Conservation (phyloP, 306 rosid genomes). For the Dryas octopetala region DNA sequence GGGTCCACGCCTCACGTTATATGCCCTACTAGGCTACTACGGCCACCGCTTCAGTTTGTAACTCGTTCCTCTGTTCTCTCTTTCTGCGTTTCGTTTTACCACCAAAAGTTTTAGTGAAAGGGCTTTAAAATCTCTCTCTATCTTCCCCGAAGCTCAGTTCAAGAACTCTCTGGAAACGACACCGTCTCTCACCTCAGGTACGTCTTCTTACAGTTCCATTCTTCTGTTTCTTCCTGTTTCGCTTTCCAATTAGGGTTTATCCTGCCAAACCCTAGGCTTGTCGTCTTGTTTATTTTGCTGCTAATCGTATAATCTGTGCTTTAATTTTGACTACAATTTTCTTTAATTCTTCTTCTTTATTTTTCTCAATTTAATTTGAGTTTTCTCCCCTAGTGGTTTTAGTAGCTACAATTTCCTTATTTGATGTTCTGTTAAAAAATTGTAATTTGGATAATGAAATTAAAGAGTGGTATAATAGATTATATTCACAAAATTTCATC, state of each 20-base stretch:
- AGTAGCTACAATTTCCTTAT: not conserved
- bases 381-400: not conserved
- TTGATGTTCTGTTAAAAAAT: not conserved
- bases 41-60: not conserved
- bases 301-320: not conserved
- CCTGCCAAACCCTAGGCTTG: conserved; percentile 45
- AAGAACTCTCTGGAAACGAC: conserved; percentile 30
- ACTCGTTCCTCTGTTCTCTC: not conserved
- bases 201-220: not conserved
- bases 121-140: not conserved
- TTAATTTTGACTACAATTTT: not conserved
- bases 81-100: conserved; percentile 17
- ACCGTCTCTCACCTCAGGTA: conserved; percentile 37
- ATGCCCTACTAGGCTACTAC: conserved; percentile 10
- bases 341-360: not conserved
- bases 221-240: not conserved
- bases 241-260: conserved; percentile 38
- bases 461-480: not conserved
- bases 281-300: not conserved
- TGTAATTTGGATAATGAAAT: not conserved
- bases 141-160: conserved; percentile 5
- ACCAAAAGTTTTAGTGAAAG: not conserved
- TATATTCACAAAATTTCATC: too few species aligned
- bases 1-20: not conserved
- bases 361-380: too few species aligned